Evolutionary conservation across 2,329 filamentous ascomycete species (phyloP).

Genomic region (Hirsutella minnesotensis): DNA sequence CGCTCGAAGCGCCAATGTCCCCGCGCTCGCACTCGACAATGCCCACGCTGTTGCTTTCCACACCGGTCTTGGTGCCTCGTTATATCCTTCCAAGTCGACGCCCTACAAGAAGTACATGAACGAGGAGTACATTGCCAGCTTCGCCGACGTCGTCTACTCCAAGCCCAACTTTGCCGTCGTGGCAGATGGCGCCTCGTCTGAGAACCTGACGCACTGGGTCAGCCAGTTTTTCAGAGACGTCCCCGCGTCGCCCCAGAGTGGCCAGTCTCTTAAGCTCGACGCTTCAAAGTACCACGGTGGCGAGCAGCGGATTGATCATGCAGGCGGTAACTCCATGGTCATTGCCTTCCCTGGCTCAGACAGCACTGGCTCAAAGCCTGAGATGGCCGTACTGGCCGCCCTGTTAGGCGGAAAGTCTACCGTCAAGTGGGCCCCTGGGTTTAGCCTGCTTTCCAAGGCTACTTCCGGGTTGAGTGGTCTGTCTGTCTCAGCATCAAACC

Average conservation of each 20-base stretch:
- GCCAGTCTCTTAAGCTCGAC: conserved; percentile 42
- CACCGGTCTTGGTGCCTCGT: conserved; percentile 71
- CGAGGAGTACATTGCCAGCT: conserved; percentile 62
- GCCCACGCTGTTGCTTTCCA: conserved; percentile 86
- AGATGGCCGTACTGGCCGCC: conserved; percentile 74
- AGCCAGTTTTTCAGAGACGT: conserved; percentile 79
- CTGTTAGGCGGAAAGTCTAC: conserved; percentile 81
- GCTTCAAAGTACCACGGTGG: conserved; percentile 86
- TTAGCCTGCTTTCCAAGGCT: conserved; percentile 79
- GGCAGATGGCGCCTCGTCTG: conserved; percentile 71
- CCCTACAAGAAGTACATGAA: conserved; percentile 72
- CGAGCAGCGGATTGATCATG: conserved; percentile 78
- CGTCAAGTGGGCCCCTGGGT: conserved; percentile 94
- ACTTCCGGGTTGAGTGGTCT: conserved; percentile 54
- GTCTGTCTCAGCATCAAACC: conserved; percentile 61
- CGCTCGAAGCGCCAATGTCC: conserved; percentile 49
- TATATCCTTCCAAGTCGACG: conserved; percentile 60
- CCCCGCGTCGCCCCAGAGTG: conserved; percentile 39
- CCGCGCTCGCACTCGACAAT: conserved; percentile 67
- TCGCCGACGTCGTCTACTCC: conserved; percentile 66
- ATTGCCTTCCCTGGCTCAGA: conserved; percentile 89
- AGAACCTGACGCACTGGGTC: conserved; percentile 77
- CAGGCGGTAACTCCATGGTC: conserved; percentile 68
- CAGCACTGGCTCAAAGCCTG: conserved; percentile 73
- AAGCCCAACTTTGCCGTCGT: conserved; percentile 89